Conservation (phyloP, 106 monocot species). For the Narthecium ossifragum region DNA sequence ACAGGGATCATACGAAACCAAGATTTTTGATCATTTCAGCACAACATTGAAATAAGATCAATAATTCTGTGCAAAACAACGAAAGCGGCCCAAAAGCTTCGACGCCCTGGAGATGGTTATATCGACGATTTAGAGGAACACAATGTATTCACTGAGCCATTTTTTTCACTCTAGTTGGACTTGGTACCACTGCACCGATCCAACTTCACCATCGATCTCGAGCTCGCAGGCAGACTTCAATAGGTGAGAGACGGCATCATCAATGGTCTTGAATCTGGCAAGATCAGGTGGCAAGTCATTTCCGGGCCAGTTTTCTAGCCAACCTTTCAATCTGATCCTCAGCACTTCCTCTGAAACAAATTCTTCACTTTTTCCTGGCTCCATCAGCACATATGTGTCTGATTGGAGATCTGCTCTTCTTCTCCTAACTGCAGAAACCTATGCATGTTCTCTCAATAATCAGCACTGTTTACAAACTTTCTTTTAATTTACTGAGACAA, state of each 20-base stretch:
- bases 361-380: conserved; percentile 71
- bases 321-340: conserved; percentile 44
- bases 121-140: no score
- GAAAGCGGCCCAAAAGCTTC: no score
- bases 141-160: no score
- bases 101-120: no score
- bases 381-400: conserved; percentile 76
- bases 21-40: no score
- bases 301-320: conserved; percentile 71
- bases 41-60: no score
- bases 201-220: conserved; percentile 74
- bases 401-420: conserved; percentile 59
- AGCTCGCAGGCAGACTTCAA: conserved; percentile 79
- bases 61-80: no score
- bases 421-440: conserved; percentile 54
- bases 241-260: conserved; percentile 74
- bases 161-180: conserved; percentile 52
- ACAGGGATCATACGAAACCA: not conserved
- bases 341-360: conserved; percentile 74
- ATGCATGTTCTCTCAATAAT: conserved; percentile 19
- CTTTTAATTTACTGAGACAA: no score
- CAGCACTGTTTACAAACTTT: no score
- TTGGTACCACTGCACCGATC: conserved; percentile 83
- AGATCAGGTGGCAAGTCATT: conserved; percentile 63
- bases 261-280: conserved; percentile 45